Base-by-base conservation (phyloP, 2,329 filamentous ascomycete genomes). In the Penicillium sp. region DNA sequence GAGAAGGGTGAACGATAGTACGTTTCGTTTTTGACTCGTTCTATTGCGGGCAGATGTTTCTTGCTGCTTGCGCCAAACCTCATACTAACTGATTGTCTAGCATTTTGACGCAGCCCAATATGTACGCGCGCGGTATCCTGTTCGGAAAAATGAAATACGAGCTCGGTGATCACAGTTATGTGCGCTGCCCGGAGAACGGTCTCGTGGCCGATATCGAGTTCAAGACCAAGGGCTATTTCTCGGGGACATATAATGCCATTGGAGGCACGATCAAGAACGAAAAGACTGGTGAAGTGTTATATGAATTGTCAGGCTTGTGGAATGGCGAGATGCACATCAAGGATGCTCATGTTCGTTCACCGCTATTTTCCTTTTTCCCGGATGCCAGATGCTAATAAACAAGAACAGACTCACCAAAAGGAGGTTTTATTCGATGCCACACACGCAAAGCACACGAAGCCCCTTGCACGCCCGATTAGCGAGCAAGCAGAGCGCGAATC, bases 71-170 rank as follows among this genome's bases (percentile, higher is more conserved):
- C 22, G 50, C n/a, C 24, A 10, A 10, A 26, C 13, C 7, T 33
- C 54, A 56, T 57, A 65, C 63, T 65, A 10, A 65, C 57, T 8
- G 24, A 45, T 15, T 37, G 33, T 58, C 17, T 69, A 96, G 92
- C 79, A 91, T 96, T 73, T 80, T 98, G 56, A 98, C 95, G 4
- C 95, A 99, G 74, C 95, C 95, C 19, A 99, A 99, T 81, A 99
- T 99, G 93, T 99, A 99, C 77, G 95, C 94, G 24, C 88, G 95
- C 65, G 94, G 95, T 38, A 98, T 99, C 63, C 83, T 99, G 9
- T 97, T 99, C 73, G 95, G 95, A 53, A 98, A 97, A 78, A 98
- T 99, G 95, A 98, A 97, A 79, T 99, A 98, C 78, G 95, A 99
- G 81, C 87, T 99, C 8, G 95, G 94, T 66, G 94, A 98, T 76